These are phyloP conservation scores for Collybia sordida DNA, from an alignment of 768 basidiomycete species.

Conservation along the genomic window DNA sequence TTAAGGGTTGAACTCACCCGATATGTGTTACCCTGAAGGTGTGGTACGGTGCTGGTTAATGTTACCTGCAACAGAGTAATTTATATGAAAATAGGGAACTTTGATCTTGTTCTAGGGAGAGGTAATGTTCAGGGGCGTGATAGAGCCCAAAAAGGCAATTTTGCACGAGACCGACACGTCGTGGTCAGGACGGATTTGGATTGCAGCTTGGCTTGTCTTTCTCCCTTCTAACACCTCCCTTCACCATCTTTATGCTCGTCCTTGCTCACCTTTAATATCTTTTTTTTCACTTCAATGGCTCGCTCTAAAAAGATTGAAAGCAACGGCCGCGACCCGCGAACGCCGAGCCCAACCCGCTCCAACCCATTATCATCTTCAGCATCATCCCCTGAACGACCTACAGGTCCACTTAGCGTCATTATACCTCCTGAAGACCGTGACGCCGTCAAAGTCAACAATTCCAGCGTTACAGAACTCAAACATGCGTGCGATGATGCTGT, in stretches of 20 bases:
- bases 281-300: constrained; percentile 12
- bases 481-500: constrained; percentile 85
- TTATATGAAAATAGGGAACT: too few species aligned
- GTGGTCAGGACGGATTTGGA: not conserved
- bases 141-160: constrained; percentile 1
- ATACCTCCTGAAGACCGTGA: constrained; percentile 48
- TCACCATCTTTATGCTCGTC: constrained; percentile 11
- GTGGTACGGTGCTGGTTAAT: too few species aligned
- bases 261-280: constrained; percentile 7
- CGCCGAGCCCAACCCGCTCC: constrained; percentile 17
- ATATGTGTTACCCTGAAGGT: too few species aligned
- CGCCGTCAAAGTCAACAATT: constrained; percentile 60
- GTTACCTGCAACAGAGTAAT: too few species aligned
- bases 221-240: constrained; percentile 2
- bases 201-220: constrained; percentile 5
- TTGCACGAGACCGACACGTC: constrained; percentile 2
- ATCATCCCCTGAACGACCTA: constrained; percentile 44
- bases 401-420: constrained; percentile 52
- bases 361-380: constrained; percentile 18
- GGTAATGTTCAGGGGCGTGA: too few species aligned
- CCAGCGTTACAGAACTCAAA: constrained; percentile 58
- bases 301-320: constrained; percentile 14
- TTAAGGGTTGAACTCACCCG: too few species aligned
- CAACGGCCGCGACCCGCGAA: constrained; percentile 14
- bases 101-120: too few species aligned